Evolutionary conservation across 306 rosid species (phyloP).

Genomic region (Vigna nakashimae): DNA sequence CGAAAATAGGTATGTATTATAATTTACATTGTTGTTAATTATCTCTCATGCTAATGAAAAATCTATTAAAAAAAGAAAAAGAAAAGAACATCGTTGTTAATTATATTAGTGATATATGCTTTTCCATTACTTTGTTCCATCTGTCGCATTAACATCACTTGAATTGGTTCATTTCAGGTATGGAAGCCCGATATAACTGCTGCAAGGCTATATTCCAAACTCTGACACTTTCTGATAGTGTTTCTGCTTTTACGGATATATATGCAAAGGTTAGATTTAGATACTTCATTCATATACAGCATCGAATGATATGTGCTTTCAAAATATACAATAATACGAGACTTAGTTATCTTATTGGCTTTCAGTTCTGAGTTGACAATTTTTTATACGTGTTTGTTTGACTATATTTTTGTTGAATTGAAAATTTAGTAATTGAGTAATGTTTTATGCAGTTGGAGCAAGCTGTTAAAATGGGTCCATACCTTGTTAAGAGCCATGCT

Average conservation of each 20-base stretch:
- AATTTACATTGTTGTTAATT: slow-evolving; percentile 18
- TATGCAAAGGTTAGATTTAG: slow-evolving; percentile 66
- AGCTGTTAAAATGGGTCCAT: slow-evolving; percentile 79
- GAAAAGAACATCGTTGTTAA: not conserved
- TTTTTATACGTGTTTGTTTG: not conserved
- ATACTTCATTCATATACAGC: not conserved
- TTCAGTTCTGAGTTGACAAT: not conserved
- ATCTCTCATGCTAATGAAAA: too few species aligned
- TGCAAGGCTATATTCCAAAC: slow-evolving; percentile 73
- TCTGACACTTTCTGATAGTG: slow-evolving; percentile 59
- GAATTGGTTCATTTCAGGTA: slow-evolving; percentile 59
- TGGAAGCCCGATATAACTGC: slow-evolving; percentile 90
- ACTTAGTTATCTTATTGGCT: too few species aligned
- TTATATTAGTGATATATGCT: not conserved
- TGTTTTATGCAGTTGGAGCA: slow-evolving; percentile 72
- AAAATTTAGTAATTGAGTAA: not conserved
- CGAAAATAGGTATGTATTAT: slow-evolving; percentile 72
- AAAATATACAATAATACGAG: too few species aligned
- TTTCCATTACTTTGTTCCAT: slow-evolving; percentile 6
- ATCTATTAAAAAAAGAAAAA: too few species aligned
- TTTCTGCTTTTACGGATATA: slow-evolving; percentile 58
- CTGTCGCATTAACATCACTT: not conserved
- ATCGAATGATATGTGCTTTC: too few species aligned
- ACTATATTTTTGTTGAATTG: not conserved
- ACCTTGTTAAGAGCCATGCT: slow-evolving; percentile 56